Percentiles rank a stretch among this genome's conserved stretches.
phyloP scores from a whole-genome alignment of 2,329 filamentous ascomycete species.

The Xylaria sp. region DNA sequence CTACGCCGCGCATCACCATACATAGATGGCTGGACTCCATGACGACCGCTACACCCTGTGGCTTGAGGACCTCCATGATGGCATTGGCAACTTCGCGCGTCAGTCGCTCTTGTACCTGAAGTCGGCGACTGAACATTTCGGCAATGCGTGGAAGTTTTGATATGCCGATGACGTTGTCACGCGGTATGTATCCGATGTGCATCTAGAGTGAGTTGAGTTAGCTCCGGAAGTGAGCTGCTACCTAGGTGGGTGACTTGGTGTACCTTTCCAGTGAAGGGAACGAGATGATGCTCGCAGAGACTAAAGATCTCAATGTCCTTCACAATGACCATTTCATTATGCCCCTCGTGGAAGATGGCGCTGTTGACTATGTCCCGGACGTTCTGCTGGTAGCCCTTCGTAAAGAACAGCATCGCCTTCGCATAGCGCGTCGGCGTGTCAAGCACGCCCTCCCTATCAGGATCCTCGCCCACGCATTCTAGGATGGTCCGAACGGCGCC shows the following conservation, averaged over 20 bases:
- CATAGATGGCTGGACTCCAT: slow-evolving; percentile 97
- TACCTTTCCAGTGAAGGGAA: slow-evolving; percentile 96
- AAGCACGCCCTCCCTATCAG: slow-evolving; percentile 71
- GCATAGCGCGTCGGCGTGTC: slow-evolving; percentile 87
- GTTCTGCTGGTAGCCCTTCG: slow-evolving; percentile 96
- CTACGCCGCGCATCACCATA: slow-evolving; percentile 99
- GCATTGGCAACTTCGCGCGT: slow-evolving; percentile 97
- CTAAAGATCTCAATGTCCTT: slow-evolving; percentile 97
- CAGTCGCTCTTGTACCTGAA: slow-evolving; percentile 95
- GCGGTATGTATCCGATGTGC: slow-evolving; percentile 98
- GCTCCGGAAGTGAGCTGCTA: background rate
- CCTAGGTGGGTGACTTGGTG: slow-evolving; percentile 27
- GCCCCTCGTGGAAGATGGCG: slow-evolving; percentile 94
- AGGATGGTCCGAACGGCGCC: slow-evolving; percentile 73
- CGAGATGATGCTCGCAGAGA: slow-evolving; percentile 95
- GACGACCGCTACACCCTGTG: slow-evolving; percentile 94
- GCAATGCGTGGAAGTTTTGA: slow-evolving; percentile 96
- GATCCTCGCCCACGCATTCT: slow-evolving; percentile 76
- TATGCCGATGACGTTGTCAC: slow-evolving; percentile 87
- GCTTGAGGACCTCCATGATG: slow-evolving; percentile 90
- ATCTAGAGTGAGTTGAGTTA: slow-evolving; percentile 67
- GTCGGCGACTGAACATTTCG: slow-evolving; percentile 92
- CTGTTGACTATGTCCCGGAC: slow-evolving; percentile 90
- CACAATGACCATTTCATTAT: slow-evolving; percentile 97
- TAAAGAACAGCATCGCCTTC: slow-evolving; percentile 95